Evolutionary conservation across 352 stramenopile species (phyloP), one percentile per base, ranked within the genome.

Genomic region (Peronospora tabacina): DNA sequence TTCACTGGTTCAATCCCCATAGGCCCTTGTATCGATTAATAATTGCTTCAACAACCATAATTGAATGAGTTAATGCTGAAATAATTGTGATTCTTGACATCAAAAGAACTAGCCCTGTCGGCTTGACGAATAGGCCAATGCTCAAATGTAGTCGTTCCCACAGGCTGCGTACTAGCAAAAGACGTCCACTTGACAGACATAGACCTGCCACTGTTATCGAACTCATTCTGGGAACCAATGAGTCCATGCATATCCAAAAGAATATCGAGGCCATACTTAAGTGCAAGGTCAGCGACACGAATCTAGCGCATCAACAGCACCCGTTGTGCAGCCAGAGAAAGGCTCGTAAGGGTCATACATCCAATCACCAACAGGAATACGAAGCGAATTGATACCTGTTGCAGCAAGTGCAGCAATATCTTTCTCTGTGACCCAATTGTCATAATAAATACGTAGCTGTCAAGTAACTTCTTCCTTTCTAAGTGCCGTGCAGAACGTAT

Each of bases 271-370:
- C 78, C 67, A 68, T 97, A 93, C 59, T 91, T 86, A 34, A 83
- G 61, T 10, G 76, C 78, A 55, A 94, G 85, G 54, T 96, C 86
- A 0, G 93, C 62, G 6, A 97, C 67, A 26, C 72, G 64, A n/a
- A 48, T 98, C 89, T 2, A 98, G 61, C 19, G 95, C 88, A 7
- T 97, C 87, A 0, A 97, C 58, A 0, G 90, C 75, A 10, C 92
- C 94, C 37, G 97, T 85, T 26, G 87, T 96, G 64, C 92, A 98
- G 37, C 89, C 89, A 39, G 69, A 79, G 63, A 90, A 98, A 5
- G 92, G 92, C 33, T 90, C 90, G 68, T 98, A 98, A 5, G 90
- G 87, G 44, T 82, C 75, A 66, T 94, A 98, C 87, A 97, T 97
- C 73, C 87, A 98, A 72, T 98, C 92, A 5, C 90, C 94, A 3